Base-by-base conservation (phyloP, 306 rosid genomes). In the Abrus pulchellus region DNA sequence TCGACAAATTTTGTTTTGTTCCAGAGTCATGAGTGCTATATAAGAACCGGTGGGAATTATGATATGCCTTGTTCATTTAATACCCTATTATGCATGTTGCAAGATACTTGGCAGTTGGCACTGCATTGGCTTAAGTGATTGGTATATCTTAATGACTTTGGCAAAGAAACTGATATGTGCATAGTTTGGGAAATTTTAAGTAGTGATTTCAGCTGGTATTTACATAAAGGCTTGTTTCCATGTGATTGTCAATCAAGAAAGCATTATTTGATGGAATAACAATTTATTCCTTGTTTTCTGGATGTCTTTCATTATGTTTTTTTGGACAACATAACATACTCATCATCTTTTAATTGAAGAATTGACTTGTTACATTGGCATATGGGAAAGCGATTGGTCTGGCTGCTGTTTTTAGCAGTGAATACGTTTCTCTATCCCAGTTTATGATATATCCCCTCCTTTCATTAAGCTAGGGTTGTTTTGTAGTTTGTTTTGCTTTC, bases 1-100 rank as follows among this genome's bases (percentile, higher is more conserved):
- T 94, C 94, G 0, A 87, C 94, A 80, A 94, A 94, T 88, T 94
- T 90, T 75, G 78, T 87, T 74, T 86, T 87, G 80, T 94, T 88
- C 85, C 97, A 90, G 86, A 93, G 90, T 85, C 97, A 94, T 55
- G 98, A 92, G 75, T 94, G 94, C 88, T 94, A 92, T 85, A 91
- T 94, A 85, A 86, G 97, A 88, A 87, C 98, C 44, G 98, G 98
- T 94, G 90, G 68, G 86, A 29, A 72, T 3, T 48, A 27, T 72
- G 72, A 56, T 57, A 62, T 82, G 47, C 70, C 47, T 6, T 34
- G 32, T 72, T 80, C 69, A 44, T 86, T 78, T 65, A 49, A 75
- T 30, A 6, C 63, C 14, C 8, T 54, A 10, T 76, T 76, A 57
- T 49, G 14, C 36, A 41, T 61, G 53, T 48, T 69, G 49, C 2